Evolutionary conservation across 1,284 basidiomycete genomes (phyloP).

Genomic region (Vanrija sp.): DNA sequence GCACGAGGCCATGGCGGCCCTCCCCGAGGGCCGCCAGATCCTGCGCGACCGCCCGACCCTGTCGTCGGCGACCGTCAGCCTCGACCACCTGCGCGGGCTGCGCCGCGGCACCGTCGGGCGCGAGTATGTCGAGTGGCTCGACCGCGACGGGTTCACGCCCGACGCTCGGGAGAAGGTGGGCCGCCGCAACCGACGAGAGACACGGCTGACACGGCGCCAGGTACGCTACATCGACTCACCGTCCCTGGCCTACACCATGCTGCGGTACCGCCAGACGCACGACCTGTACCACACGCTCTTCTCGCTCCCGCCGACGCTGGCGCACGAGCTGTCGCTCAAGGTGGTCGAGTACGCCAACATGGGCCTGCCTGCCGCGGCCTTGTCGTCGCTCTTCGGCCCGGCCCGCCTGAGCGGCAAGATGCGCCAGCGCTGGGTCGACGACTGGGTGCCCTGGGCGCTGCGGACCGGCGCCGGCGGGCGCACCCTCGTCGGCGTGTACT

Average conservation of each 20-base stretch:
- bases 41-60: slow-evolving; percentile 79
- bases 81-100: slow-evolving; percentile 62
- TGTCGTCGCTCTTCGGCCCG: slow-evolving; percentile 71
- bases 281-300: slow-evolving; percentile 92
- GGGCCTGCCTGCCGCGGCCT: slow-evolving; percentile 78
- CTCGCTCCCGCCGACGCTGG: slow-evolving; percentile 80
- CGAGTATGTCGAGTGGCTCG: slow-evolving; percentile 87
- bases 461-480: slow-evolving; percentile 67
- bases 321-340: slow-evolving; percentile 93
- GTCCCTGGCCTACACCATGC: slow-evolving; percentile 93
- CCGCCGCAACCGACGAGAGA: slow-evolving; percentile 3
- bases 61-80: slow-evolving; percentile 70
- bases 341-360: slow-evolving; percentile 93
- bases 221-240: slow-evolving; percentile 91
- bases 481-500: slow-evolving; percentile 85
- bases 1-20: slow-evolving; percentile 72
- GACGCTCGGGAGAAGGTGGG: slow-evolving; percentile 87
- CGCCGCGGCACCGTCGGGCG: slow-evolving; percentile 79
- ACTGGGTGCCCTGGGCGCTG: slow-evolving; percentile 88
- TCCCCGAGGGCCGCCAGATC: slow-evolving; percentile 74
- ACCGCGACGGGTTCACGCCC: slow-evolving; percentile 84
- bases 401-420: slow-evolving; percentile 39
- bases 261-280: slow-evolving; percentile 95
- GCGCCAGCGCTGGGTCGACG: slow-evolving; percentile 47
- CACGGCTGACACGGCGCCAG: slow-evolving; percentile 50